These are phyloP conservation scores for Phytopythium oedochilum DNA, from an alignment of 352 stramenopile species.

Conservation along the genomic window DNA sequence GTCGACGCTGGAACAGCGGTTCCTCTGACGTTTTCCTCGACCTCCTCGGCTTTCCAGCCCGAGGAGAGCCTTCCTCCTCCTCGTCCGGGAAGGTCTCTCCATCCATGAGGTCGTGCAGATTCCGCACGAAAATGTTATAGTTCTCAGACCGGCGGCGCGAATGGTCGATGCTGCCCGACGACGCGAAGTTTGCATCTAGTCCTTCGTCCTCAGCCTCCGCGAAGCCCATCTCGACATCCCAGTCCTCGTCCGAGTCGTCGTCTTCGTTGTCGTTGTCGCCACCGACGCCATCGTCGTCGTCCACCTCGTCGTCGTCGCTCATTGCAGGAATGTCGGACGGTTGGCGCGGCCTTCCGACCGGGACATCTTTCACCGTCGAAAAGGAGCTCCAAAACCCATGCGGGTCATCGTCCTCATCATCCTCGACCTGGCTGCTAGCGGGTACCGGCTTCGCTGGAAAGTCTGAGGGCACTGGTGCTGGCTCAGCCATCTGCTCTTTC, in stretches of 20 bases:
- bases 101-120: slow-evolving; percentile 76
- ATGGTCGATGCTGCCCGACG: slow-evolving; percentile 42
- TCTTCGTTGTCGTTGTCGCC: slow-evolving; percentile 10
- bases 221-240: slow-evolving; percentile 81
- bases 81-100: slow-evolving; percentile 58
- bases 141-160: slow-evolving; percentile 64
- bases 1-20: slow-evolving; percentile 51
- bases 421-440: slow-evolving; percentile 15
- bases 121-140: slow-evolving; percentile 79
- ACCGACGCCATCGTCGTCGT: slow-evolving; percentile 3
- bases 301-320: neutral
- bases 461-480: neutral
- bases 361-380: slow-evolving; percentile 9
- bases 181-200: slow-evolving; percentile 10
- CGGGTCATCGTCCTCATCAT: slow-evolving; percentile 11
- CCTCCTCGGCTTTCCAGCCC: slow-evolving; percentile 6
- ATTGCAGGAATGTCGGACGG: slow-evolving; percentile 1
- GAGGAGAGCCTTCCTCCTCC: slow-evolving; percentile 25
- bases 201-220: slow-evolving; percentile 20
- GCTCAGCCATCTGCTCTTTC: slow-evolving; percentile 4
- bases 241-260: slow-evolving; percentile 51
- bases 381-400: slow-evolving; percentile 11
- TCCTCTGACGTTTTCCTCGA: slow-evolving; percentile 36
- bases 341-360: slow-evolving; percentile 1
- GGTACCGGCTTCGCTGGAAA: neutral